phyloP scores from a whole-genome alignment of 345 rosid genomes.

The Ricinus communis region DNA sequence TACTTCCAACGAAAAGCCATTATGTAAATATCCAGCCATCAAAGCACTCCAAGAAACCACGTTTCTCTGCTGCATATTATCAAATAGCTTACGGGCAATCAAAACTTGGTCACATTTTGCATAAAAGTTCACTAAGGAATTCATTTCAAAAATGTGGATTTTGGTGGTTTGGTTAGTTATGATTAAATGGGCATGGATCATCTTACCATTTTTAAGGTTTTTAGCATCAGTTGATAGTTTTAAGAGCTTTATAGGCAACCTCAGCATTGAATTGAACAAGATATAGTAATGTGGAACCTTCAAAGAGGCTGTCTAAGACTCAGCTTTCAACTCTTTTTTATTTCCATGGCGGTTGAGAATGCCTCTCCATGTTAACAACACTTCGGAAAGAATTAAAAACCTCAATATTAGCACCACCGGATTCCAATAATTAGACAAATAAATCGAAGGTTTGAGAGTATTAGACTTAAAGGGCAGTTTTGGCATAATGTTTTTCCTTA shows the following conservation, averaged over 20 bases:
- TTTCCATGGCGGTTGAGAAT: too few relatives aligned
- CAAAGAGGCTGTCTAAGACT: too few relatives aligned
- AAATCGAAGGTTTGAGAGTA: too few relatives aligned
- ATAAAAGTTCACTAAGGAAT: slow-evolving; percentile 56
- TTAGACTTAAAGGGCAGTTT: too few relatives aligned
- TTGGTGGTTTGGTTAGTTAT: slow-evolving; percentile 22
- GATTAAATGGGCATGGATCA: slow-evolving; percentile 60
- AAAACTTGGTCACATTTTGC: slow-evolving; percentile 46
- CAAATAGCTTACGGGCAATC: slow-evolving; percentile 63
- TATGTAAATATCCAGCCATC: slow-evolving; percentile 68
- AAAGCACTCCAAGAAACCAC: slow-evolving; percentile 71
- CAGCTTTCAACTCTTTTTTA: too few relatives aligned
- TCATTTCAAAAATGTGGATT: slow-evolving; percentile 22
- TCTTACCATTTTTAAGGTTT: slow-evolving; percentile 42
- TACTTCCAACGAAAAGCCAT: slow-evolving; percentile 48
- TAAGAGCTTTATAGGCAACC: slow-evolving; percentile 32
- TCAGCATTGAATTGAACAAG: background rate
- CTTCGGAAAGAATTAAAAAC: too few relatives aligned
- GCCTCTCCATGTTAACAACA: too few relatives aligned
- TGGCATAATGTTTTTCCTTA: too few relatives aligned
- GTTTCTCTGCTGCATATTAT: slow-evolving; percentile 50
- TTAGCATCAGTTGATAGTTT: slow-evolving; percentile 51
- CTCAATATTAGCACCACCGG: too few relatives aligned
- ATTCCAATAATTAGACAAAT: too few relatives aligned
- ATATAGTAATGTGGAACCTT: too few relatives aligned